Percentiles rank a stretch among this genome's conserved stretches.
phyloP scores from a whole-genome alignment of 148 eudicot genomes.

The Euryodendron excelsum region DNA sequence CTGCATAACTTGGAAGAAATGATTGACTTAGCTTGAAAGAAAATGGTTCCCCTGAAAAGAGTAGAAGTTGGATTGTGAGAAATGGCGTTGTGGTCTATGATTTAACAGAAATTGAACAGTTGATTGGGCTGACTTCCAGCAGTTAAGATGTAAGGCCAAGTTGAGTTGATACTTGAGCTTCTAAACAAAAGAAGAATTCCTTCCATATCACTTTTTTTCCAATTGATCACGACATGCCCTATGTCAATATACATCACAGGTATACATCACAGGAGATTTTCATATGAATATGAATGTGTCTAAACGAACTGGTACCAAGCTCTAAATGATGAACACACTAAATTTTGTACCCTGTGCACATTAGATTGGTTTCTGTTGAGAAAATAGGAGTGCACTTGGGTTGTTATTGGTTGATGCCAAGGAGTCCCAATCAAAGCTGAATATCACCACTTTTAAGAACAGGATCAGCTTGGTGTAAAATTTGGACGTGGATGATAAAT shows the following conservation, averaged over 20 bases:
- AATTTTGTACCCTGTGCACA: neutral
- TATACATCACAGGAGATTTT: neutral
- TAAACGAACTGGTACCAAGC: neutral
- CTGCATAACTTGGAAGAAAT: neutral
- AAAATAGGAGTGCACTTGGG: neutral
- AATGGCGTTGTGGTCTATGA: neutral
- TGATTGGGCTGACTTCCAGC: neutral
- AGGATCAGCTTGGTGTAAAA: neutral
- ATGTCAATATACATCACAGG: neutral
- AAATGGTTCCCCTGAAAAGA: neutral
- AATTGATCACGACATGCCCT: neutral
- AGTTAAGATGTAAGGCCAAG: neutral
- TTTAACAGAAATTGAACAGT: neutral
- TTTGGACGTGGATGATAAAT: neutral
- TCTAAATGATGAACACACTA: neutral
- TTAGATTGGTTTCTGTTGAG: neutral
- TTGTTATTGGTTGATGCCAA: neutral
- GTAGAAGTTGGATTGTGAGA: neutral
- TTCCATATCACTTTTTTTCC: neutral
- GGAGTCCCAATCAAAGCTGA: conserved; percentile 3
- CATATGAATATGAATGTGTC: neutral
- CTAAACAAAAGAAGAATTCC: neutral
- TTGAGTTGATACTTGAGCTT: neutral
- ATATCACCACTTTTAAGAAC: neutral
- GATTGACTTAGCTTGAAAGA: neutral